Evolutionary conservation across 176 grass and related monocot genomes (phyloP), one percentile per base, ranked within the genome.

Genomic region (Hsuehochloa calcarea): DNA sequence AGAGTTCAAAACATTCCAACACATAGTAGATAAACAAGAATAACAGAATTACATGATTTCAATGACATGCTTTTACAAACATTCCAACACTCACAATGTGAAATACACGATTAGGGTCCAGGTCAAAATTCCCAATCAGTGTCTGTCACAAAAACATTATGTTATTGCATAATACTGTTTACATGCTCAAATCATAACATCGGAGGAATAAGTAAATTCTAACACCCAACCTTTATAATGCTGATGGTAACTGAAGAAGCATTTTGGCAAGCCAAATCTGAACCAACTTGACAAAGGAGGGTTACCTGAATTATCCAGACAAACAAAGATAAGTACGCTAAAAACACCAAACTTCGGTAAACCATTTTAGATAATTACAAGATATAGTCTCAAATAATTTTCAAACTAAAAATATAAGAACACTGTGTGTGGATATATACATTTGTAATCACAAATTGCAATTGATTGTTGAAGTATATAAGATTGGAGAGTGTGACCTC

Each of bases 51-150:
- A 71, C 4, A 83, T 46, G 68, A 26, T 68, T 80, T 79, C 37
- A 50, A 75, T 16, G 59, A 46, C 66, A 77, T 66, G 49, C 13
- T 67, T 86, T 29, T 35, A 52, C 60, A 65, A 70, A 67, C n/a
- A n/a, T n/a, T n/a, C n/a, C n/a, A n/a, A n/a, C n/a, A 89, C 97
- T 99, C 92, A 99, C 97, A 88, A 99, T 96, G 87, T 99, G 92
- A 91, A 96, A 99, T 71, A 96, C 93, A 73, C 90, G 97, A 89
- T 99, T 99, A 7, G 97, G 93, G 29, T 99, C 97, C 90, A 99
- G 74, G 87, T 99, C 97, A 86, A 99, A 99, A 91, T 99, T 93
- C 23, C 97, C 97, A 60, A 99, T 99, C 85, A 99, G 89, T 79
- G 97, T 96, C 97, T 99, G 88, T 49, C 79, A 84, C 62, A 76